Conservation (phyloP, 2,329 filamentous ascomycete genomes). For the Teratosphaeria pseudoeucalypti region DNA sequence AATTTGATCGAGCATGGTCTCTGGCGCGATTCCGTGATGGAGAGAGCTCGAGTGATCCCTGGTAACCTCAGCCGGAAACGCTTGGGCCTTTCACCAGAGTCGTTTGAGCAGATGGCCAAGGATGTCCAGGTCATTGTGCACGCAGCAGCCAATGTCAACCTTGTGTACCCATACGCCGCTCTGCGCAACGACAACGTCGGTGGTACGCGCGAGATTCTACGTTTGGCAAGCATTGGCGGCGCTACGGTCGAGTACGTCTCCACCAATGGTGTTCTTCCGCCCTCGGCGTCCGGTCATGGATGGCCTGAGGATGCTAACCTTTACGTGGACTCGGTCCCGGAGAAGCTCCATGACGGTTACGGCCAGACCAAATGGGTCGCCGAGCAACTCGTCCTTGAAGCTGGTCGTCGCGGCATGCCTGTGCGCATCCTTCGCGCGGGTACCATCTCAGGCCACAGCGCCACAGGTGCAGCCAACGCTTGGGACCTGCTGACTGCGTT, state of each 20-base stretch:
- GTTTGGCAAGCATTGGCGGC: constrained; percentile 55
- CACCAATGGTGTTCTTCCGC: constrained; percentile 68
- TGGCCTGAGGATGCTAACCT: constrained; percentile 63
- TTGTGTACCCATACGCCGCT: constrained; percentile 73
- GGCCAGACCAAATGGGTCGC: constrained; percentile 76
- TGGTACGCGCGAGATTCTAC: constrained; percentile 67
- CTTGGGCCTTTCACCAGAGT: constrained; percentile 56
- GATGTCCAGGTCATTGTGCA: constrained; percentile 66
- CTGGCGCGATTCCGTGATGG: constrained; percentile 67
- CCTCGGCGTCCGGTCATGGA: constrained; percentile 49
- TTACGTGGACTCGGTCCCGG: constrained; percentile 56
- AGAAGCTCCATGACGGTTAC: constrained; percentile 61
- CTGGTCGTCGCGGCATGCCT: constrained; percentile 56
- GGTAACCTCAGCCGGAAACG: constrained; percentile 61
- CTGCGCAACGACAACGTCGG: constrained; percentile 64
- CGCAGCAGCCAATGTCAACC: constrained; percentile 66
- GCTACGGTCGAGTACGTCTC: constrained; percentile 71
- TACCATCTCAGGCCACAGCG: constrained; percentile 69
- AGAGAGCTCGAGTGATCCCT: constrained; percentile 64
- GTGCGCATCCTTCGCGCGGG: constrained; percentile 63
- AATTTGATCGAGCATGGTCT: constrained; percentile 69
- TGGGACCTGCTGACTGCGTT: constrained; percentile 69
- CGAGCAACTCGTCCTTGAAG: constrained; percentile 62
- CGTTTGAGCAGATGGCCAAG: constrained; percentile 54
- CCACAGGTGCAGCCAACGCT: constrained; percentile 63